Evolutionary conservation across 176 grass and related monocot species (phyloP).

Genomic region (Dactylis glomerata): DNA sequence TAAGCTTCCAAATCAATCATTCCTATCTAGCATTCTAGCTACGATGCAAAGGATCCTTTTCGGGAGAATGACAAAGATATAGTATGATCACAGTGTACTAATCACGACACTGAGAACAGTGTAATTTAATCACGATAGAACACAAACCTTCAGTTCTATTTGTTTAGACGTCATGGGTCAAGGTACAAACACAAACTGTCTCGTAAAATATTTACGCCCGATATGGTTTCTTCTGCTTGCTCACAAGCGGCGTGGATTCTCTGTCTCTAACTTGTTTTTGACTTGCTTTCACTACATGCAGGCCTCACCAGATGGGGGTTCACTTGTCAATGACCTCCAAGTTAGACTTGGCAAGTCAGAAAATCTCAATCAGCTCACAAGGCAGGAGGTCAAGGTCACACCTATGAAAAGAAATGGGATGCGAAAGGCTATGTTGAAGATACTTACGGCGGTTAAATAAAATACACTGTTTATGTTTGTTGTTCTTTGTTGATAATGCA

Average conservation of each 20-base stretch:
- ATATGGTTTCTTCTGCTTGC: background rate
- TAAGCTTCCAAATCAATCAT: constrained; percentile 47
- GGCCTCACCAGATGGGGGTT: too few relatives aligned
- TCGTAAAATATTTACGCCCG: background rate
- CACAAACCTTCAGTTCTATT: background rate
- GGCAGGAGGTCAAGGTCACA: background rate
- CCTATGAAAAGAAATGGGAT: background rate
- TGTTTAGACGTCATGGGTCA: background rate
- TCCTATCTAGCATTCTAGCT: background rate
- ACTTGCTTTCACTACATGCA: too few relatives aligned
- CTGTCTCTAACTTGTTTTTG: too few relatives aligned
- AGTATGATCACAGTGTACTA: constrained; percentile 20
- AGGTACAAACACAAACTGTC: background rate
- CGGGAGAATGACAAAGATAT: constrained; percentile 38
- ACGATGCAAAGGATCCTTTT: constrained; percentile 20
- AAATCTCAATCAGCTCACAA: too few relatives aligned
- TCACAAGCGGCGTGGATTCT: too few relatives aligned
- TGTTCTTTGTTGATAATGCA: too few relatives aligned
- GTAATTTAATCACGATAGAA: constrained; percentile 22
- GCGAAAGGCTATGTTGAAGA: background rate
- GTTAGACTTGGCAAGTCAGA: too few relatives aligned
- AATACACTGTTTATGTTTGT: too few relatives aligned
- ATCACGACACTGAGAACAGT: background rate
- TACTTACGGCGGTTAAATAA: too few relatives aligned
- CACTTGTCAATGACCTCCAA: too few relatives aligned